Evolutionary conservation across 345 rosid genomes (phyloP).

Genomic region (Anacardium occidentale): DNA sequence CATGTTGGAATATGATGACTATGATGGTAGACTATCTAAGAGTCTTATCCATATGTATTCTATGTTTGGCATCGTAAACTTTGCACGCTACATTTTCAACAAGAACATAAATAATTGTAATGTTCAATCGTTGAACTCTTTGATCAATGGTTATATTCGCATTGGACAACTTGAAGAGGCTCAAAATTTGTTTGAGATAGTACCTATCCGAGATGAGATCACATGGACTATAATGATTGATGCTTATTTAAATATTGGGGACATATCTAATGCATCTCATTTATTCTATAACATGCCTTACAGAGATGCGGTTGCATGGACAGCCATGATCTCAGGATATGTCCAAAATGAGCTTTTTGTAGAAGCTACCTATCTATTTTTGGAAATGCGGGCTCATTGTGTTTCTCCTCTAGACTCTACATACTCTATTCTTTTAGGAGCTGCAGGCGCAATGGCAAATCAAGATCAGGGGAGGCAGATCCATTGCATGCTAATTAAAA

Average conservation of each 20-base stretch:
- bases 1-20: constrained; percentile 46
- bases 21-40: constrained; percentile 57
- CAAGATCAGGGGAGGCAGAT: constrained; percentile 63
- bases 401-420: constrained; percentile 38
- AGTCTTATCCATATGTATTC: constrained; percentile 80
- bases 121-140: constrained; percentile 42
- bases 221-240: constrained; percentile 60
- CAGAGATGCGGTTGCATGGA: constrained; percentile 57
- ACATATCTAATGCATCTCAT: constrained; percentile 34
- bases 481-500: constrained; percentile 53
- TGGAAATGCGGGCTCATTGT: constrained; percentile 39
- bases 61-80: constrained; percentile 49
- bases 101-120: constrained; percentile 25
- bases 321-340: constrained; percentile 53
- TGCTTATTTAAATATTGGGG: constrained; percentile 41
- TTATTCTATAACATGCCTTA: constrained; percentile 44
- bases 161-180: constrained; percentile 48
- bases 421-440: constrained; percentile 52
- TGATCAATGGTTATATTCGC: constrained; percentile 48
- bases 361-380: constrained; percentile 39
- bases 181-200: constrained; percentile 38
- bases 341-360: constrained; percentile 49
- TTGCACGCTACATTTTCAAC: constrained; percentile 41
- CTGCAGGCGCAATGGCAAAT: constrained; percentile 69
- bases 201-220: constrained; percentile 39